A percentile compares a stretch with the other conserved stretches of the same genome.
phyloP scores from a whole-genome alignment of 2,329 filamentous ascomycete species.

The Lithohypha guttulata region DNA sequence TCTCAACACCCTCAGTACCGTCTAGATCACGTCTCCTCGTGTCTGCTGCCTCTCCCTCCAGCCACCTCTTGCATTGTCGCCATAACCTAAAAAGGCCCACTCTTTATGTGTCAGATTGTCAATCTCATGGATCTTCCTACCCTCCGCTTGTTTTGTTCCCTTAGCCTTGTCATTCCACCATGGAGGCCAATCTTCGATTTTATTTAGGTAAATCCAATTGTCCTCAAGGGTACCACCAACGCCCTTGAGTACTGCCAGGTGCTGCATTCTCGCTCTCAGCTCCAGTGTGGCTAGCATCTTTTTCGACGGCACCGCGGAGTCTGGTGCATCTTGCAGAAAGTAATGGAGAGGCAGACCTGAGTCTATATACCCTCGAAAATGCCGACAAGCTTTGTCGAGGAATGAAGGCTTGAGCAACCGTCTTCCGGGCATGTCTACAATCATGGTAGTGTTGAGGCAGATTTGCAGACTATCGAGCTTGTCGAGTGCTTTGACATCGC shows the following conservation, averaged over 20 bases:
- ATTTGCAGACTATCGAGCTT: slow-evolving; percentile 11
- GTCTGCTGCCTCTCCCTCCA: too few relatives aligned
- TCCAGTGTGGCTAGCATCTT: slow-evolving; percentile 9
- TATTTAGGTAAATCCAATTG: too few relatives aligned
- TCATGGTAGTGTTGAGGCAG: slow-evolving; percentile 16
- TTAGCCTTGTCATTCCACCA: too few relatives aligned
- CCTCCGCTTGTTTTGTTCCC: too few relatives aligned
- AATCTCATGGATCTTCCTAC: too few relatives aligned
- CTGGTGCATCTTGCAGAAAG: slow-evolving; percentile 9
- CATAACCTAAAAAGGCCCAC: too few relatives aligned
- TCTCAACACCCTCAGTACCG: too few relatives aligned
- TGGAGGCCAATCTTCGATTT: too few relatives aligned
- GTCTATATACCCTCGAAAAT: slow-evolving; percentile 1
- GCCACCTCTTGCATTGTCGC: too few relatives aligned
- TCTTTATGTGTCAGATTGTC: too few relatives aligned
- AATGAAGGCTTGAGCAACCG: slow-evolving; percentile 14
- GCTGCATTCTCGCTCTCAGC: slow-evolving; percentile 12
- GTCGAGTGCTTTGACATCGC: slow-evolving; percentile 12
- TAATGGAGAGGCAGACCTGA: slow-evolving; percentile 10
- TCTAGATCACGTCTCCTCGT: too few relatives aligned
- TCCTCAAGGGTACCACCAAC: too few relatives aligned
- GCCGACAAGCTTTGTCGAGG: slow-evolving; percentile 1
- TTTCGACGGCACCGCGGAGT: slow-evolving; percentile 8
- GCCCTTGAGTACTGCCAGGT: slow-evolving; percentile 10
- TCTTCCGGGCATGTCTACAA: slow-evolving; percentile 11